These are phyloP conservation scores for Cordyceps cateniannulata DNA, from an alignment of 2,329 filamentous ascomycete genomes.

Conservation along the genomic window DNA sequence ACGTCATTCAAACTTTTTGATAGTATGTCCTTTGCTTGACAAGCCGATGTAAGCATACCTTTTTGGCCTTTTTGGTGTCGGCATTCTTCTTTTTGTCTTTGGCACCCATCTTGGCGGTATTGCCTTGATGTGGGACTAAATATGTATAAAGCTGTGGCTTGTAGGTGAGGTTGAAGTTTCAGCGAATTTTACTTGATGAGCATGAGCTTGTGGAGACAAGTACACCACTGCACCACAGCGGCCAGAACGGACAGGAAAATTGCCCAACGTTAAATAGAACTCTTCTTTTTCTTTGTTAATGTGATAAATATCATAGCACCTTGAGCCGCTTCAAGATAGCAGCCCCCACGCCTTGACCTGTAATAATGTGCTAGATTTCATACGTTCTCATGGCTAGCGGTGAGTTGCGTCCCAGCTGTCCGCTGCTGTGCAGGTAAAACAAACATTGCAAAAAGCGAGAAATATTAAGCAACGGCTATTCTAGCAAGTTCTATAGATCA, in stretches of 20 bases:
- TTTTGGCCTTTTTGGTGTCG: conserved; percentile 45
- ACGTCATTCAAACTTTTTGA: neutral
- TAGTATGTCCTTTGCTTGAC: neutral
- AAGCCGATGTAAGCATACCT: conserved; percentile 26
- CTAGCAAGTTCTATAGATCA: neutral
- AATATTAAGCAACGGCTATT: neutral
- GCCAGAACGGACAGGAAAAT: neutral
- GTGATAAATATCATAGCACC: no score
- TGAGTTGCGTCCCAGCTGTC: no score
- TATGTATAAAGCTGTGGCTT: neutral
- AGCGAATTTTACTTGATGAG: neutral
- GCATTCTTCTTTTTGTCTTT: conserved; percentile 47
- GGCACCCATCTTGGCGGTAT: conserved; percentile 20
- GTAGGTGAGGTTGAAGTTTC: conserved; percentile 7
- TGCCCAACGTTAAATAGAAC: neutral
- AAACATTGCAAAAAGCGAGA: neutral
- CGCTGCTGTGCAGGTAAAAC: neutral
- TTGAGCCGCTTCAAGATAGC: no score
- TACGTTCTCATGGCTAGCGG: no score
- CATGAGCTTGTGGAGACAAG: conserved; percentile 8
- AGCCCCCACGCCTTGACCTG: no score
- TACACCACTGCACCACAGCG: neutral
- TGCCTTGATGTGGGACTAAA: conserved; percentile 26
- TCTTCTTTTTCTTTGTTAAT: no score
- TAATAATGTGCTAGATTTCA: no score